Conservation (phyloP, 257 asterid genomes). For the Knoxia roxburghii region DNA sequence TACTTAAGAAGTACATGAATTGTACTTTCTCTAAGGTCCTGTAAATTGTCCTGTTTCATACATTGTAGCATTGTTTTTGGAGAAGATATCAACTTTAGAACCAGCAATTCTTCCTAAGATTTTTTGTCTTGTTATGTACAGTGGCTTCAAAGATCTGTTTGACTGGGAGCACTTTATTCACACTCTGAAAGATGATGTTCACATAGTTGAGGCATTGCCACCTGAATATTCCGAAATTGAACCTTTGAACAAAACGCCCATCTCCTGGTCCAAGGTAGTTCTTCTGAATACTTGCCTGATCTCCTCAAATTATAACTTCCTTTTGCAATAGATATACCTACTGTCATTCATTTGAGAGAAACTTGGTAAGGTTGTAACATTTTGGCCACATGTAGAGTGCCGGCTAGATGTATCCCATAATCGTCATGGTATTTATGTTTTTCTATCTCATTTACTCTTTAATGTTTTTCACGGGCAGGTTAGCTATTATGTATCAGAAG, state of each 20-base stretch:
- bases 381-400: background rate
- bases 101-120: constrained; percentile 8
- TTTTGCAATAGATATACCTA: background rate
- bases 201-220: constrained; percentile 70
- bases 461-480: constrained; percentile 38
- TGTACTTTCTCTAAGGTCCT: background rate
- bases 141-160: constrained; percentile 95
- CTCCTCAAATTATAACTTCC: background rate
- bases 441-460: background rate
- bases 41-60: background rate
- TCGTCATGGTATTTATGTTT: background rate
- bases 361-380: background rate
- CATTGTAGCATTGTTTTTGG: background rate
- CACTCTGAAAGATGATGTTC: constrained; percentile 70
- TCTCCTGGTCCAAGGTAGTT: constrained; percentile 96
- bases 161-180: constrained; percentile 92
- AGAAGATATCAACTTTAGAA: background rate
- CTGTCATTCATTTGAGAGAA: background rate
- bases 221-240: constrained; percentile 70
- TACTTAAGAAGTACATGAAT: constrained; percentile 11
- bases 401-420: background rate
- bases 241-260: constrained; percentile 83
- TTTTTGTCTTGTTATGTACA: constrained; percentile 23
- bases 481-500: constrained; percentile 73
- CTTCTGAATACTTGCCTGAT: constrained; percentile 10